phyloP scores from a whole-genome alignment of 2,329 filamentous ascomycete genomes.

The Arthroderma uncinatum region DNA sequence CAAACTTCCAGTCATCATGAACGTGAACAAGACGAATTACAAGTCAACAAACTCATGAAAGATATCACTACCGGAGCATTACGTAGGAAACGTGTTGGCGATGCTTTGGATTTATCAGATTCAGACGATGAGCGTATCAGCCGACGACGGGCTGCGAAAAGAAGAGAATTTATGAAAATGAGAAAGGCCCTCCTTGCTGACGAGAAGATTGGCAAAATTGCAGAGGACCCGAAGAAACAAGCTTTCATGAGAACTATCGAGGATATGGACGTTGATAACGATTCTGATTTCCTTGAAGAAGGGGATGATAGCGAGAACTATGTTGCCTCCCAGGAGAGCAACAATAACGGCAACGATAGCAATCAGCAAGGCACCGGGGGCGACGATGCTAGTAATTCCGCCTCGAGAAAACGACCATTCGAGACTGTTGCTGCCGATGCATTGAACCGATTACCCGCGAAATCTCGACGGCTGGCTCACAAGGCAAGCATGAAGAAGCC shows the following conservation, averaged over 20 bases:
- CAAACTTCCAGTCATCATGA: constrained; percentile 55
- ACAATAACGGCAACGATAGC: constrained; percentile 13
- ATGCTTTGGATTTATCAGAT: constrained; percentile 77
- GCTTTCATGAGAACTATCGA: constrained; percentile 88
- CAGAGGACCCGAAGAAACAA: constrained; percentile 74
- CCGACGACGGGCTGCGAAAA: constrained; percentile 65
- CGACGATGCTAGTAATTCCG: constrained; percentile 18
- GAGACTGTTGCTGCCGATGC: constrained; percentile 32
- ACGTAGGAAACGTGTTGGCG: constrained; percentile 64
- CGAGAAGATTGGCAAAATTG: constrained; percentile 82
- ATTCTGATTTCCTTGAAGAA: constrained; percentile 56
- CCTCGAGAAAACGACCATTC: constrained; percentile 23
- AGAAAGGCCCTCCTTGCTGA: constrained; percentile 77
- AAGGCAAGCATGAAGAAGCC: constrained; percentile 53
- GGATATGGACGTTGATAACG: constrained; percentile 58
- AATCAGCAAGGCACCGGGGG: constrained; percentile 12
- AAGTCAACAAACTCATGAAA: constrained; percentile 81
- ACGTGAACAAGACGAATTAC: constrained; percentile 69
- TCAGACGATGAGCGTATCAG: constrained; percentile 73
- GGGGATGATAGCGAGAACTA: constrained; percentile 16
- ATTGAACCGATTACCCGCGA: constrained; percentile 46
- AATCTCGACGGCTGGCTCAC: constrained; percentile 49
- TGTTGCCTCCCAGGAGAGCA: constrained; percentile 2
- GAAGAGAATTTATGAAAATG: constrained; percentile 82
- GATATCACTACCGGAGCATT: constrained; percentile 85